Conservation (phyloP, 345 rosid species). For the Citrus sp. region DNA sequence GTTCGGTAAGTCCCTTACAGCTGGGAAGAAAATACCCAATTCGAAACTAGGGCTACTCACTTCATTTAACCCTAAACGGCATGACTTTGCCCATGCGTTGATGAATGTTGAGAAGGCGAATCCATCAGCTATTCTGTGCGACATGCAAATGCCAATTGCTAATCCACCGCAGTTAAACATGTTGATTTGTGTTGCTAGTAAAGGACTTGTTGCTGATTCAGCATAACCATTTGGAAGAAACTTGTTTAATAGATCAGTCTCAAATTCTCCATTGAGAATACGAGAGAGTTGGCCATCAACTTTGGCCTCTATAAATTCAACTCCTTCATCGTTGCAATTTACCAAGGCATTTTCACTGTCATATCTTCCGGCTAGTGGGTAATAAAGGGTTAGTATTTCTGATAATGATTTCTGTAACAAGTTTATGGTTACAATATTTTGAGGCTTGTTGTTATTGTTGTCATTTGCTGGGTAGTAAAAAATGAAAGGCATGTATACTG, state of each 20-base stretch:
- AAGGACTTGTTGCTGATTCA: conserved; percentile 20
- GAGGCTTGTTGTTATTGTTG: background rate
- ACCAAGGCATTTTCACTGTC: background rate
- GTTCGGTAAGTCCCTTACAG: background rate
- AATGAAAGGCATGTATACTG: background rate
- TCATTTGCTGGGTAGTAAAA: background rate
- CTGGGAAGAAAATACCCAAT: background rate
- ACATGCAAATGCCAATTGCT: conserved; percentile 13
- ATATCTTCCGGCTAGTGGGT: conserved; percentile 10
- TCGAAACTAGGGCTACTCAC: background rate
- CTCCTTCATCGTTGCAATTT: conserved; percentile 22
- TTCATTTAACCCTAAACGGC: background rate
- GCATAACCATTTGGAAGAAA: background rate
- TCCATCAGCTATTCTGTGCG: conserved; percentile 24
- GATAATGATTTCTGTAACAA: conserved; percentile 9
- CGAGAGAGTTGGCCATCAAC: conserved; percentile 12
- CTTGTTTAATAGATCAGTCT: conserved; percentile 1
- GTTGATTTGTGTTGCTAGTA: conserved; percentile 12
- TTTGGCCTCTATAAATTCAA: conserved; percentile 17
- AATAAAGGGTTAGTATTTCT: conserved; percentile 7
- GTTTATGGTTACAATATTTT: background rate
- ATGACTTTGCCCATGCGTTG: conserved; percentile 7
- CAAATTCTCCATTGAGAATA: conserved; percentile 1
- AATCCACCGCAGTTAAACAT: conserved; percentile 20
- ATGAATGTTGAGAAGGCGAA: background rate